Base-by-base conservation (phyloP, 176 grass and related monocot genomes). In the Poa annua region DNA sequence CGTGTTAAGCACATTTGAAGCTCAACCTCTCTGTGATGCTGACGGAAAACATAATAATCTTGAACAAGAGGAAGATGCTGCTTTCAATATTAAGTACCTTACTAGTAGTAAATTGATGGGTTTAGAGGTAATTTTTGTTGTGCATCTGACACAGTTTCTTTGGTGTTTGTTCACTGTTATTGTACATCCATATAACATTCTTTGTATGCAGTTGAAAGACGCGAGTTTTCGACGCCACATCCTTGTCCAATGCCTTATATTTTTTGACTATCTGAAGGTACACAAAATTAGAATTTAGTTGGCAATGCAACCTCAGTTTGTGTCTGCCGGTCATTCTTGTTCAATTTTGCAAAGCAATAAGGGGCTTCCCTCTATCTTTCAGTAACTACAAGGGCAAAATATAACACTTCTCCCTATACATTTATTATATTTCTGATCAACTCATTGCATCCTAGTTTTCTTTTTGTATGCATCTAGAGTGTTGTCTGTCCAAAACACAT, bases 31-130 rank as follows among this genome's bases (percentile, higher is more conserved):
- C 25, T 88, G 82, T 16, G 96, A 98, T 54, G 93, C 93, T 83
- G 93, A 98, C 85, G 96, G 96, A 60, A 98, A 90, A 80, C 72
- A 86, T 75, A 92, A 95, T 75, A 93, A 90, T 88, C 93, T 98
- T 53, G 87, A 93, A 19, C 83, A 93, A 73, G 85, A 93, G 75
- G 94, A 97, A 85, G 95, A 98, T 77, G 85, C 89, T 21, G 85
- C 90, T 71, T 98, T 98, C 75, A 98, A 90, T 80, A 98, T 93
- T 54, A 98, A 98, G 85, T 98, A 95, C 85, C 85, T 98, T 61
- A 98, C 96, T 54, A 95, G 96, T 51, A 98, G 92, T 91, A 98
- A 98, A 80, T 88, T 98, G 79, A 93, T 98, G 96, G 93, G 96
- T 66, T 89, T 98, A 81, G 96, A 98, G 95, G 95, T 98, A 89